Percentiles rank a stretch among this genome's conserved stretches.
Evolutionary conservation across 345 rosid species (phyloP).

Genomic region (Gossypium herbaceum): DNA sequence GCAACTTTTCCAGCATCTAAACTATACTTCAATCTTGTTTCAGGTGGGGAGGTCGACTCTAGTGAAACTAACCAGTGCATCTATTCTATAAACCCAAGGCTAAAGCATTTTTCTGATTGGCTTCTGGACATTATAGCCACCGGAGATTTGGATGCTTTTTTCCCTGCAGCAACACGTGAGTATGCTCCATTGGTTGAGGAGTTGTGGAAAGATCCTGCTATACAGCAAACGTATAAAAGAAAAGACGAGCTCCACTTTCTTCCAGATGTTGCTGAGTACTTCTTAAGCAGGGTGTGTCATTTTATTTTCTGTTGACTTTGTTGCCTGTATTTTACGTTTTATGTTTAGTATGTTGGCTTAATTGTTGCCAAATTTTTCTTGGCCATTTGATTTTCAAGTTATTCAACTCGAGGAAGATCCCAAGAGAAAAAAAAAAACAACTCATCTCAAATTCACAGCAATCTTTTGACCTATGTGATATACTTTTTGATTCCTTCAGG

Average conservation of each 20-base stretch:
- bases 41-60: conserved; percentile 46
- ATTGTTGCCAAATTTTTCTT: not conserved
- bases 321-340: not conserved
- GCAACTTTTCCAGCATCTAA: not conserved
- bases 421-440: not conserved
- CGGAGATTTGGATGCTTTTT: conserved; percentile 94
- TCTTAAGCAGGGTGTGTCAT: conserved; percentile 74
- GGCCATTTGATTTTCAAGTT: not conserved
- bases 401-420: not conserved
- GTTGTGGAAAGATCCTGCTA: conserved; percentile 96
- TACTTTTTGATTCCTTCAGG: conserved; percentile 47
- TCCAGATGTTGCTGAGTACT: conserved; percentile 90
- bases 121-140: conserved; percentile 96
- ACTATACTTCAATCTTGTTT: conserved; percentile 13
- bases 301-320: not conserved
- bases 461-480: not conserved
- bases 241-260: conserved; percentile 95
- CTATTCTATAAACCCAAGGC: conserved; percentile 82
- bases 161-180: conserved; percentile 99
- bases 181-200: conserved; percentile 98
- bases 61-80: conserved; percentile 45
- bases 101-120: conserved; percentile 98
- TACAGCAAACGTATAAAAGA: conserved; percentile 82
- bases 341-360: not conserved
- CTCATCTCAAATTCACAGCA: not conserved